Percentiles rank a stretch among this genome's conserved stretches.
phyloP scores from a whole-genome alignment of 2,329 filamentous ascomycete species.

The Akanthomyces muscarius region DNA sequence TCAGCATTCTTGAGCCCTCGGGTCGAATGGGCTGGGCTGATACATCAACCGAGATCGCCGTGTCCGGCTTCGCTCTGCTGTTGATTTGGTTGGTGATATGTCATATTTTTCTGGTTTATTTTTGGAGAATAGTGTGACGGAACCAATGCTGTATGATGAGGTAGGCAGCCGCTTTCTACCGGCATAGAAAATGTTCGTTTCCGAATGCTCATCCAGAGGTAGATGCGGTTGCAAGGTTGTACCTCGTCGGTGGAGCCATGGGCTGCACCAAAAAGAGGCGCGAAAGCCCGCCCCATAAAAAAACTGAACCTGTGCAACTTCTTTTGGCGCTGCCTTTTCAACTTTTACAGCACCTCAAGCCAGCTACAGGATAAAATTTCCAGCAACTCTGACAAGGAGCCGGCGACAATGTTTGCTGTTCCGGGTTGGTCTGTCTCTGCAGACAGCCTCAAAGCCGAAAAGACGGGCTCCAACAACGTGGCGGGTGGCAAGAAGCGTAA shows the following conservation, averaged over 20 bases:
- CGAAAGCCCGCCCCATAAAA: constrained; percentile 14
- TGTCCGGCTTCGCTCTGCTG: neutral
- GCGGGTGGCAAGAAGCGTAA: constrained; percentile 59
- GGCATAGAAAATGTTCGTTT: neutral
- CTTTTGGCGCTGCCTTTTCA: neutral
- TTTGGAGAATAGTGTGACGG: neutral
- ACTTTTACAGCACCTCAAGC: neutral
- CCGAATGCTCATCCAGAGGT: neutral
- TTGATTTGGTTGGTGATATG: neutral
- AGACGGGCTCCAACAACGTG: constrained; percentile 31
- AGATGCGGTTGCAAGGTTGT: neutral
- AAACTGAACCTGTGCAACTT: constrained; percentile 15
- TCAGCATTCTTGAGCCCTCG: neutral
- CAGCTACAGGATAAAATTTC: neutral
- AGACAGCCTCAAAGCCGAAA: constrained; percentile 67
- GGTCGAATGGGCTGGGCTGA: neutral
- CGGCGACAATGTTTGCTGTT: constrained; percentile 74
- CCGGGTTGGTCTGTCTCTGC: constrained; percentile 85
- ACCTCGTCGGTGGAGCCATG: neutral
- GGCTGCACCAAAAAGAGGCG: constrained; percentile 4
- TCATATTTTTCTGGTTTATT: neutral
- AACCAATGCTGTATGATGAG: neutral
- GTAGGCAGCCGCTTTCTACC: neutral
- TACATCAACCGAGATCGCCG: neutral
- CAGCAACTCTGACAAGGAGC: constrained; percentile 3